Evolutionary conservation across 441 rosid genomes (phyloP), one percentile per base, ranked within the genome.

Genomic region (Euphorbia schlechtendalii): DNA sequence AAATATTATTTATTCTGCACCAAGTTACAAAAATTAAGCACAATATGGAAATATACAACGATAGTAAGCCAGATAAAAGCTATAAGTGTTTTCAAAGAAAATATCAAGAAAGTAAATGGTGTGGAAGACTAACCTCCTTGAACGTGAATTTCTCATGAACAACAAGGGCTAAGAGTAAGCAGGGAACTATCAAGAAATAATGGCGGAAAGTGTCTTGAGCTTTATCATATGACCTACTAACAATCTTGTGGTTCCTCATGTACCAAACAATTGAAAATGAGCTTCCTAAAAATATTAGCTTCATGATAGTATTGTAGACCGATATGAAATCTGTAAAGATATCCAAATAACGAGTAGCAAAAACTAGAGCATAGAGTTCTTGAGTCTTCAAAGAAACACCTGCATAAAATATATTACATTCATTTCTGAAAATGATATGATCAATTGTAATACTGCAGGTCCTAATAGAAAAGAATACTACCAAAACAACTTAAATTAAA

Each of bases 311-410:
- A 69, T 92, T 92, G 74, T 92, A 92, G 4, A 88, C 74, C 57
- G 98, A 92, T 13, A 90, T 68, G 52, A 80, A 88, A 67, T 82
- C 89, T 38, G 90, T 83, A 73, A 88, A 78, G 59, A 90, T 83
- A 82, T 90, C 94, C 87, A 90, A 74, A 76, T 92, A 92, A 30
- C 98, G 94, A 54, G 88, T 67, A 73, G 86, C 38, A 80, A 92
- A 92, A 59, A 92, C 98, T 63, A 82, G 69, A 22, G 89, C 97
- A 49, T 78, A 92, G 5, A 92, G 90, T 80, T 92, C 98, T 76
- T 92, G 98, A 54, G 98, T 92, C 82, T 85, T 90, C 69, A 88
- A 81, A 45, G 98, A 92, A 59, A 92, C 67, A 51, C 98, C 95
- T 90, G 86, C 74, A 72, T 15, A 64, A 36, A 49, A 59, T 27